Percentiles rank a stretch among this genome's conserved stretches.
Conservation (phyloP, 495 filamentous ascomycete genomes). For the Baudoinia panamericana region DNA sequence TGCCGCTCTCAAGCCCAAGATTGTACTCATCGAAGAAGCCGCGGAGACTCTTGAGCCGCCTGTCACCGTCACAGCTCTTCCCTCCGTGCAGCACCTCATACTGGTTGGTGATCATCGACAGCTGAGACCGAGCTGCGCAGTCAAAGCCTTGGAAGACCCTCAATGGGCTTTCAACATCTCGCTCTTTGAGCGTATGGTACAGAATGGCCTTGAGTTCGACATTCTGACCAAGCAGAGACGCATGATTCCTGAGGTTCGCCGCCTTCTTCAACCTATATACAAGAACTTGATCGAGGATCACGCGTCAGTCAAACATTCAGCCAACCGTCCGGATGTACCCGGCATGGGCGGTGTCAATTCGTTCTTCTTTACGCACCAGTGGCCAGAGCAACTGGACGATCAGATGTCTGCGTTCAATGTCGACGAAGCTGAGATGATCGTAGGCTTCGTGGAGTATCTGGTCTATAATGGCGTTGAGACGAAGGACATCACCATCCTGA, state of each 20-base stretch:
- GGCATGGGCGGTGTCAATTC: slow-evolving; percentile 65
- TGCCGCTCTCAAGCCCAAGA: slow-evolving; percentile 51
- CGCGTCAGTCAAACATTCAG: slow-evolving; percentile 39
- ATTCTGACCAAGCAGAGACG: slow-evolving; percentile 50
- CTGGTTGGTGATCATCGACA: slow-evolving; percentile 69
- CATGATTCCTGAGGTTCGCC: slow-evolving; percentile 61
- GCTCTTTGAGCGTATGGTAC: slow-evolving; percentile 65
- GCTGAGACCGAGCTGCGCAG: slow-evolving; percentile 48
- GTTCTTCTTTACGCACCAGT: slow-evolving; percentile 61
- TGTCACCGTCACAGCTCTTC: slow-evolving; percentile 49
- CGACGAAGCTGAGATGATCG: slow-evolving; percentile 66
- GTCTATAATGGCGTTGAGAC: slow-evolving; percentile 47
- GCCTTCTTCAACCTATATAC: slow-evolving; percentile 54
- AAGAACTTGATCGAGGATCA: slow-evolving; percentile 54
- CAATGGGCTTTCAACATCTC: slow-evolving; percentile 56
- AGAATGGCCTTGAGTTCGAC: slow-evolving; percentile 50
- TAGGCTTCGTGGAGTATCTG: slow-evolving; percentile 59
- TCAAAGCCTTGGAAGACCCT: slow-evolving; percentile 38
- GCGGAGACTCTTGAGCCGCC: slow-evolving; percentile 59
- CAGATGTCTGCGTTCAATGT: slow-evolving; percentile 60
- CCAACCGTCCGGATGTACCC: slow-evolving; percentile 45
- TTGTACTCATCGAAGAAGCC: slow-evolving; percentile 64
- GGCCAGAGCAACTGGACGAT: slow-evolving; percentile 51
- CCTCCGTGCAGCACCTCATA: slow-evolving; percentile 58
- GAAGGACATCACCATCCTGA: slow-evolving; percentile 66